Conservation (phyloP, 257 asterid species). For the Solanum commersonii region DNA sequence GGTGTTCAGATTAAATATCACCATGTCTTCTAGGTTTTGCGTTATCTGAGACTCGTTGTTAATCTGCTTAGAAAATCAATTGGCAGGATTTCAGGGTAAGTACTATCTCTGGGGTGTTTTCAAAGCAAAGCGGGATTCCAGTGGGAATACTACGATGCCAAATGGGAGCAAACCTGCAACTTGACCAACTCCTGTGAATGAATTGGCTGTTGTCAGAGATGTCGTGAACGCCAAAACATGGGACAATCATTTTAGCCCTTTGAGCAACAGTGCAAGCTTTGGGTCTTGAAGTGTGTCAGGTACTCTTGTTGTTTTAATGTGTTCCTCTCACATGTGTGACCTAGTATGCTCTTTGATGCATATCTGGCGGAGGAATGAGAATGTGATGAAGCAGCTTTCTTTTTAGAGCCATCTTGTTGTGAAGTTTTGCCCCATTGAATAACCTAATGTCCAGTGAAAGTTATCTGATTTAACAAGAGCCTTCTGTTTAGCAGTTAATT, state of each 20-base stretch:
- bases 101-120: constrained; percentile 83
- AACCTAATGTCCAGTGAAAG: neutral
- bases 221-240: neutral
- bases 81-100: constrained; percentile 54
- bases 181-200: neutral
- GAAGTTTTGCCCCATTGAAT: neutral
- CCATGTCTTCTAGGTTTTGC: neutral
- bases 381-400: neutral
- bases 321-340: neutral
- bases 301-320: neutral
- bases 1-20: neutral
- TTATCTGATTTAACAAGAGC: neutral
- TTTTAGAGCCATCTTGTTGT: neutral
- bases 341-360: neutral
- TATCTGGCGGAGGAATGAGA: neutral
- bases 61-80: neutral
- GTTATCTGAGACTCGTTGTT: neutral
- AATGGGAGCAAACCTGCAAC: neutral
- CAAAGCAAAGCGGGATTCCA: constrained; percentile 20
- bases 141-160: neutral
- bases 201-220: neutral
- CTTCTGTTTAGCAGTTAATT: neutral
- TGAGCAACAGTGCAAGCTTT: constrained; percentile 11
- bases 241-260: constrained; percentile 12
- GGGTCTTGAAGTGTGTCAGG: neutral